Base-by-base conservation (phyloP, 208 protist species). In the Wallacemonas sp. region DNA sequence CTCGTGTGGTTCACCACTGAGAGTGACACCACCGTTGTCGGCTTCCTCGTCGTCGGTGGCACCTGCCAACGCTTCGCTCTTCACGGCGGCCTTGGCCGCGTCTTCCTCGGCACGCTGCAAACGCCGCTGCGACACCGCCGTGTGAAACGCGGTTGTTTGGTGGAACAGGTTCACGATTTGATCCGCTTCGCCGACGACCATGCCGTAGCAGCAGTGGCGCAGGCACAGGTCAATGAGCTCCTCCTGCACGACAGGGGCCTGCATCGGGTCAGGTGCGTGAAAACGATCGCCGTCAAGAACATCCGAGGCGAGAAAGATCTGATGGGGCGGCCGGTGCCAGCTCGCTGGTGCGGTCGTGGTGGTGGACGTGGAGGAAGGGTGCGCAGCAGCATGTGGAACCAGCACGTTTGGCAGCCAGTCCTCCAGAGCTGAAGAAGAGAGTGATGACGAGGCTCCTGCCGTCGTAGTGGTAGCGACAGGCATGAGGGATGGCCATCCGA, bases 111-210 rank as follows among this genome's bases (percentile, higher is more conserved):
- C 34, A 9, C 38, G 60, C 36, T 56, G 61, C 26, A n/a, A 49
- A 16, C 60, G 47, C 27, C 44, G 19, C 46, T 71, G 49, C 67
- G 72, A 75, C 26, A 47, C n/a, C 26, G 29, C 21, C 11, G 65
- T 65, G 19, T 33, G 34, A 56, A 34, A 66, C 26, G 14, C 43
- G 11, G 75, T 70, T 56, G 73, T 70, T 30, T 68, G 38, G 27
- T 70, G 65, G 27, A 87, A 48, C 30, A 92, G 43, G 9, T 44
- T 16, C n/a, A 83, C n/a, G 9, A 95, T 73, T 52, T 90, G 76
- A 61, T 95, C 87, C n/a, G 80, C 86, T 48, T 93, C 86, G 4
- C 90, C 90, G 4, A 92, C 74, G 21, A 95, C 33, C 16, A 83
- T 54, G 16, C 84, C 82, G 46, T 86, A 89, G 26, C 61, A 61